Percentiles rank a stretch among this genome's conserved stretches.
Conservation (phyloP, 768 basidiomycete species). For the Russula foetens region DNA sequence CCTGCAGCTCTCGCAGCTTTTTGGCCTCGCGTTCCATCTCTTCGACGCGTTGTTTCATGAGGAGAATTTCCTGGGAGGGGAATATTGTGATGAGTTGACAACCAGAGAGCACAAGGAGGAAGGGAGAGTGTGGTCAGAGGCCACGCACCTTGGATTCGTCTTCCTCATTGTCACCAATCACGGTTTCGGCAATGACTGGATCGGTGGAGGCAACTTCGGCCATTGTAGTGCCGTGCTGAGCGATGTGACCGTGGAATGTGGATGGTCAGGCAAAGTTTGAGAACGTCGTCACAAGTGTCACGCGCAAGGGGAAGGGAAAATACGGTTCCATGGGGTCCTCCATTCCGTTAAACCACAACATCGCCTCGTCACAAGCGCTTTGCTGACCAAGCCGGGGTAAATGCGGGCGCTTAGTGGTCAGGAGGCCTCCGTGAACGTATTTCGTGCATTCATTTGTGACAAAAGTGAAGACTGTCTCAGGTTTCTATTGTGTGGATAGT, state of each 20-base stretch:
- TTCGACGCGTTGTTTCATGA: conserved; percentile 88
- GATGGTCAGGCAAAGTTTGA: neutral
- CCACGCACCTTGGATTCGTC: conserved; percentile 30
- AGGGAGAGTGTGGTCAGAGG: neutral
- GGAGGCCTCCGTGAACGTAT: neutral
- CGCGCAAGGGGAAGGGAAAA: neutral
- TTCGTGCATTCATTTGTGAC: neutral
- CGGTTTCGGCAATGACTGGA: conserved; percentile 21
- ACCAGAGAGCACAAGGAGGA: neutral
- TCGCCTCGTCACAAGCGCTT: too few relatives aligned
- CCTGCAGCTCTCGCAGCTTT: conserved; percentile 81
- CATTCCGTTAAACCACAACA: too few relatives aligned
- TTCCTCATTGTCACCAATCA: conserved; percentile 28
- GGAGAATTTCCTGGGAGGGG: conserved; percentile 61
- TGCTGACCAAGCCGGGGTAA: neutral
- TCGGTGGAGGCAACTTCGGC: conserved; percentile 25
- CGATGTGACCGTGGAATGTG: neutral
- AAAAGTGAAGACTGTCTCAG: neutral
- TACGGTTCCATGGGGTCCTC: neutral
- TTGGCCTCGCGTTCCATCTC: conserved; percentile 91
- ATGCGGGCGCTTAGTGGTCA: neutral
- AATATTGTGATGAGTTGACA: neutral
- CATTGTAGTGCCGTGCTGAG: conserved; percentile 22
- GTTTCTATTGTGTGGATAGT: too few relatives aligned
- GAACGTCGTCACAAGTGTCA: conserved; percentile 6